These are phyloP conservation scores for Cercospora sesami DNA, from an alignment of 2,329 filamentous ascomycete species.

Conservation along the genomic window DNA sequence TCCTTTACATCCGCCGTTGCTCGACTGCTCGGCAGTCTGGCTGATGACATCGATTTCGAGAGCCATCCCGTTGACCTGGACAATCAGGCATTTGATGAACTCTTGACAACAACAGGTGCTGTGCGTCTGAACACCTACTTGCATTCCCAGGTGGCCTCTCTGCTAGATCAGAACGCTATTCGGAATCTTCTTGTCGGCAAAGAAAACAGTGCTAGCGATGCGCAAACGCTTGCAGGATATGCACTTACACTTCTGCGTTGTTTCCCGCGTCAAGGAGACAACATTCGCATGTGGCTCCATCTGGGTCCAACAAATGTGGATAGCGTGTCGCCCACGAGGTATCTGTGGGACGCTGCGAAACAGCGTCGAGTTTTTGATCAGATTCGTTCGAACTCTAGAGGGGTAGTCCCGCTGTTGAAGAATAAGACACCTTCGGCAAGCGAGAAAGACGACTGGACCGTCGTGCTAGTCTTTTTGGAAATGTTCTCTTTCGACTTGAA, in stretches of 20 bases:
- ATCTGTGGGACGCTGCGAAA: conserved; percentile 74
- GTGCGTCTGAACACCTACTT: conserved; percentile 53
- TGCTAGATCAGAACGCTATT: conserved; percentile 76
- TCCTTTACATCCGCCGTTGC: conserved; percentile 60
- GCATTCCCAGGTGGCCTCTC: conserved; percentile 63
- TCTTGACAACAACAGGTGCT: conserved; percentile 42
- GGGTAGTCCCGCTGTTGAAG: conserved; percentile 59
- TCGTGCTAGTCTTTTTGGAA: conserved; percentile 86
- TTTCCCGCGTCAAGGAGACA: conserved; percentile 78
- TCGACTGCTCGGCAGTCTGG: conserved; percentile 56
- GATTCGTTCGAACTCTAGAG: conserved; percentile 58
- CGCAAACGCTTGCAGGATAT: conserved; percentile 78
- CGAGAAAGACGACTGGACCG: conserved; percentile 73
- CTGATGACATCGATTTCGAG: conserved; percentile 58
- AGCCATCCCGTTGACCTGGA: conserved; percentile 34
- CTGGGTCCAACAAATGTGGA: conserved; percentile 54
- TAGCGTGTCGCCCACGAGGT: conserved; percentile 68
- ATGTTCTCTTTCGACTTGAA: conserved; percentile 90
- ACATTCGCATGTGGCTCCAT: conserved; percentile 93
- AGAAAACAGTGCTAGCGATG: conserved; percentile 50
- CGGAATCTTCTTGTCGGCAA: conserved; percentile 44
- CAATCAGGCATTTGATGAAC: conserved; percentile 45
- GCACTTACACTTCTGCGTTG: conserved; percentile 81
- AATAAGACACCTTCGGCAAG: conserved; percentile 31
- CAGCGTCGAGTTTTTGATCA: conserved; percentile 58